These are phyloP conservation scores for Apiotrichum sp. DNA, from an alignment of 1,284 basidiomycete species.

Conservation along the genomic window DNA sequence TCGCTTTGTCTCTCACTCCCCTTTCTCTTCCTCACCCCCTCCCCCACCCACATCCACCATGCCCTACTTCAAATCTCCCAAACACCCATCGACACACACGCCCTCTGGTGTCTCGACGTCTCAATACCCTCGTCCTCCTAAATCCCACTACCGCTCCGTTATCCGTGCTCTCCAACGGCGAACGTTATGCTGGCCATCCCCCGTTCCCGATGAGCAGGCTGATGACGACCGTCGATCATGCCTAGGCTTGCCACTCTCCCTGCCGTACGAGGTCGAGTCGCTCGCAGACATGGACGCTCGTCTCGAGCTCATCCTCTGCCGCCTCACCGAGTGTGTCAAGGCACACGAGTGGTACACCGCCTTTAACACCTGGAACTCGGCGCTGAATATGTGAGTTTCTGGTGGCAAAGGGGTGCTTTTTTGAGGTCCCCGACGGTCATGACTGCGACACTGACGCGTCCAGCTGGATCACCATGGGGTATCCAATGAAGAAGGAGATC, in stretches of 20 bases:
- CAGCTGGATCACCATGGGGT: constrained; percentile 76
- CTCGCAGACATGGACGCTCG: constrained; percentile 71
- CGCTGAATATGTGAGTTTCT: constrained; percentile 61
- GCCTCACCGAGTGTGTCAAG: constrained; percentile 62
- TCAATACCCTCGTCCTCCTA: background rate
- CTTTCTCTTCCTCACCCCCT: background rate
- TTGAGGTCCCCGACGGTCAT: too few species aligned
- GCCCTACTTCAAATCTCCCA: background rate
- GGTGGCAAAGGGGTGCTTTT: too few species aligned
- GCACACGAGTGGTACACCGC: constrained; percentile 74
- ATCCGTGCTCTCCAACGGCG: background rate
- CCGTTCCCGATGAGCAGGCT: constrained; percentile 22
- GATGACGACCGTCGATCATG: constrained; percentile 39
- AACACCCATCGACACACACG: background rate
- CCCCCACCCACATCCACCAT: background rate
- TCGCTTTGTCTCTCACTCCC: background rate
- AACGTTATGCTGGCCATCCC: constrained; percentile 9
- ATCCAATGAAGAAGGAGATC: constrained; percentile 73
- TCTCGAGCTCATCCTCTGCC: constrained; percentile 68
- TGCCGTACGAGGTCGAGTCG: constrained; percentile 79
- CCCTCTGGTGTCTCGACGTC: too few species aligned
- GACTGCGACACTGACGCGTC: constrained; percentile 20
- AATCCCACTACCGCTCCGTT: background rate
- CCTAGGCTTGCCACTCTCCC: constrained; percentile 37
- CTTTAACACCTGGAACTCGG: constrained; percentile 69